Base-by-base conservation (phyloP, 2,329 filamentous ascomycete genomes). In the Aspergillus novoparasiticus region DNA sequence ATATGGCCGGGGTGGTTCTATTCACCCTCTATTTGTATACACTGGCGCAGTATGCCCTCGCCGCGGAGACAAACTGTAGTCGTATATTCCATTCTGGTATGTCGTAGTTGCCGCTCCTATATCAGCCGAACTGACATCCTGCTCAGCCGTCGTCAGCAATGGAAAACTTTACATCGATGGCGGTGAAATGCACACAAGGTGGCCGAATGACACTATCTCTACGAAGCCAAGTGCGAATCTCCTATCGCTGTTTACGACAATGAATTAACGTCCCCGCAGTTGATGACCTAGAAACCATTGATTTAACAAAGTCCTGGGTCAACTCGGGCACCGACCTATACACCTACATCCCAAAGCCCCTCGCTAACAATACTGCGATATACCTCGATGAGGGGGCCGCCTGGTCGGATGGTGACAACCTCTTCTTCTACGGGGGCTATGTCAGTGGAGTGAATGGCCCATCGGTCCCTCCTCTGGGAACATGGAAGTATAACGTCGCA, bases 381-480 rank as follows among this genome's bases (percentile, higher is more conserved):
- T 58, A 61, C 26, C 19, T 58, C 6, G 56, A 64, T 21, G 59
- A 64, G 30, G 62, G 62, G 1, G 59, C 46, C 11, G 12, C 48
- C 12, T 64, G 50, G 36, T 61, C 59, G 8, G 50, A 61, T 19
- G 59, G 59, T 6, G 6, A 57, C 1, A 48, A 58, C 10, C 62
- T 64, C 30, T 61, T 36, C 14, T 64, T 64, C 32, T 64, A 64
- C 23, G 62, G 62, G 26, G 62, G 62, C 30, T 61, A 64, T 28
- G 16, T 36, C 3, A 61, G 58, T 36, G 46, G 23, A 11, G 26
- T 43, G 5, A 21, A 48, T 21, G 60, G 60, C 2, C 56, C 51
- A 4, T n/a, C 36, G 8, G 48, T 48, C 16, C 48, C 62, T 21
- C 59, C 62, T n/a, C 34, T 64, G 6, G 58, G 28, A 11, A 64